These are phyloP conservation scores for Cyclotella cryptica DNA, from an alignment of 108 stramenopile genomes.

Conservation along the genomic window DNA sequence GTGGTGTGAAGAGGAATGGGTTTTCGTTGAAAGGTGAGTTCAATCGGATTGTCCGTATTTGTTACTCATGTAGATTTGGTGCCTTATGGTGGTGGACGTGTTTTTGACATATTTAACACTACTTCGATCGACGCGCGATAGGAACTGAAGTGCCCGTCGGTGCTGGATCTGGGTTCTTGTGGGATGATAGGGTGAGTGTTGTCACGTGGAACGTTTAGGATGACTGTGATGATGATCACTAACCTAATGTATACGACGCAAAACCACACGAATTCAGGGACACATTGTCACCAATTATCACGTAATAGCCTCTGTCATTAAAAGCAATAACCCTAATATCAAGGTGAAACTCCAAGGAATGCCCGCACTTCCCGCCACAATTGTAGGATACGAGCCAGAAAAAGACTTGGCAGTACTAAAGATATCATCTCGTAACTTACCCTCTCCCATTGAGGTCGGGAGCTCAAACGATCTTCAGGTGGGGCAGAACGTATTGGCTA, in stretches of 20 bases:
- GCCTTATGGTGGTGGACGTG: no score
- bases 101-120: no score
- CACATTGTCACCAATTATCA: conserved; percentile 94
- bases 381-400: conserved; percentile 66
- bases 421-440: conserved; percentile 51
- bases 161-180: conserved; percentile 82
- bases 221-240: not conserved
- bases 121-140: no score
- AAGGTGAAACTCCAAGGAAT: conserved; percentile 71
- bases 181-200: conserved; percentile 58
- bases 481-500: conserved; percentile 78
- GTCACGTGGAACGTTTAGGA: not conserved
- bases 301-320: conserved; percentile 74
- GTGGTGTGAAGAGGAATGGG: not conserved
- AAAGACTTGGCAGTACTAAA: conserved; percentile 89
- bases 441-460: conserved; percentile 56
- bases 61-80: no score
- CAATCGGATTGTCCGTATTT: no score
- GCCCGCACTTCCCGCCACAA: conserved; percentile 32
- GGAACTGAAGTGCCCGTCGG: conserved; percentile 55
- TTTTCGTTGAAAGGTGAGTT: conserved; percentile 25
- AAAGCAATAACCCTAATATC: conserved; percentile 44
- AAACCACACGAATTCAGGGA: conserved; percentile 65
- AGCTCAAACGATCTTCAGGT: conserved; percentile 68
- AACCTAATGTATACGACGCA: conserved; percentile 32